Evolutionary conservation across 2,329 filamentous ascomycete species (phyloP).

Genomic region (Clarireedia paspali): DNA sequence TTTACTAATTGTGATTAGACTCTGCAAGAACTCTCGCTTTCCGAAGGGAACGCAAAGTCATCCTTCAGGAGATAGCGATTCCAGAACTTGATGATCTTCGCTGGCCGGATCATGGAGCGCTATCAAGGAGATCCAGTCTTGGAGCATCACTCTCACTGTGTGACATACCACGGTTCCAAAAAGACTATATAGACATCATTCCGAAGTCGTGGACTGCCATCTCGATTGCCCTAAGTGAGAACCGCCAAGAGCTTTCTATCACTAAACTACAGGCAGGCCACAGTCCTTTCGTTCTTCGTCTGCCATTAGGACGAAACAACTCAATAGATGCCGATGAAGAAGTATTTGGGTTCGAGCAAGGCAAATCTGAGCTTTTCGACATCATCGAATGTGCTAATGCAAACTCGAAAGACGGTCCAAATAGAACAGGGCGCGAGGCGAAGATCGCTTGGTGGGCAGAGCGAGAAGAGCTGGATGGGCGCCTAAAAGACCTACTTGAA

Average conservation of each 20-base stretch:
- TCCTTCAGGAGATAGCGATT: slow-evolving; percentile 26
- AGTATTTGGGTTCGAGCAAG: slow-evolving; percentile 76
- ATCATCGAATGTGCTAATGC: slow-evolving; percentile 78
- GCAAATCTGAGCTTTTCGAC: slow-evolving; percentile 69
- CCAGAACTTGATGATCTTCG: slow-evolving; percentile 29
- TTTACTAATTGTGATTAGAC: slow-evolving; percentile 36
- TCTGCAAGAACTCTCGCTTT: slow-evolving; percentile 62
- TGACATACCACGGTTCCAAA: slow-evolving; percentile 60
- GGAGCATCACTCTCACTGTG: slow-evolving; percentile 32
- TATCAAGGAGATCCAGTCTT: slow-evolving; percentile 38
- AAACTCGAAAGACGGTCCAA: slow-evolving; percentile 67
- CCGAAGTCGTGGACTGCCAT: slow-evolving; percentile 78
- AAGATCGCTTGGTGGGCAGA: slow-evolving; percentile 86
- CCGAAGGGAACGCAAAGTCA: slow-evolving; percentile 53
- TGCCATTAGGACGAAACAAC: slow-evolving; percentile 77
- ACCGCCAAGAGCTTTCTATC: slow-evolving; percentile 75
- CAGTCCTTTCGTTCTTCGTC: slow-evolving; percentile 75
- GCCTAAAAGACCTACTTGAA: slow-evolving; percentile 68
- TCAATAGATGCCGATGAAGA: slow-evolving; percentile 74
- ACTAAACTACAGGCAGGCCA: slow-evolving; percentile 73
- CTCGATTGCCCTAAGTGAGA: slow-evolving; percentile 77
- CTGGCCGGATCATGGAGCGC: slow-evolving; percentile 28
- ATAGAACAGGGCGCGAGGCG: slow-evolving; percentile 65
- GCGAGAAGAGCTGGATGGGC: slow-evolving; percentile 69
- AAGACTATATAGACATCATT: slow-evolving; percentile 77